Evolutionary conservation across 208 protist species (phyloP).

Genomic region (Acanthamoeba lugdunensis): DNA sequence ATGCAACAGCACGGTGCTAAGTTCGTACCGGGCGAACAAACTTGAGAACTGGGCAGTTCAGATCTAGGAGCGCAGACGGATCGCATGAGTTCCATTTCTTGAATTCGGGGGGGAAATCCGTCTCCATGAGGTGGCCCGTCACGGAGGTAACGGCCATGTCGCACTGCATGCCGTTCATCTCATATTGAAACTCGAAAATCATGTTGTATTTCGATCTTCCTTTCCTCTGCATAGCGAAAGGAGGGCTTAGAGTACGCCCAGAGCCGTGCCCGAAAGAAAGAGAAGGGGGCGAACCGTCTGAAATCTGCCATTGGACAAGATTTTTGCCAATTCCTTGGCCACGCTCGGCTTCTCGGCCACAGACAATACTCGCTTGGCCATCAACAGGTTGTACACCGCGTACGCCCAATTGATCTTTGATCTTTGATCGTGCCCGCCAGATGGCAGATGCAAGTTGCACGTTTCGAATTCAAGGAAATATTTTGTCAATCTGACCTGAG

Average conservation of each 20-base stretch:
- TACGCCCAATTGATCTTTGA: no score
- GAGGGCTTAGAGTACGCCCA: background rate
- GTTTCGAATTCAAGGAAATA: background rate
- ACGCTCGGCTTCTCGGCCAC: constrained; percentile 94
- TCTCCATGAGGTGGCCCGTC: constrained; percentile 94
- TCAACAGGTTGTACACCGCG: background rate
- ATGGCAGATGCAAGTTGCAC: background rate
- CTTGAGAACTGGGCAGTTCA: constrained; percentile 86
- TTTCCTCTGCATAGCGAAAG: constrained; percentile 71
- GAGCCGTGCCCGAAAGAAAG: background rate
- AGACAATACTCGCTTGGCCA: constrained; percentile 83
- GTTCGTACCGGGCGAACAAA: constrained; percentile 80
- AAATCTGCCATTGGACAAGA: constrained; percentile 78
- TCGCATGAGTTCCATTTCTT: constrained; percentile 91
- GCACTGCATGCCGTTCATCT: constrained; percentile 74
- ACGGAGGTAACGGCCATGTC: constrained; percentile 96
- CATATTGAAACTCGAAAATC: constrained; percentile 90
- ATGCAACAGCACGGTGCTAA: background rate
- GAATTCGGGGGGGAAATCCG: constrained; percentile 88
- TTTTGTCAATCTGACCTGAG: background rate
- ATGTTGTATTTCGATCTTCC: constrained; percentile 86
- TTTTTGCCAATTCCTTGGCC: constrained; percentile 87
- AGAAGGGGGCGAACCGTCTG: background rate
- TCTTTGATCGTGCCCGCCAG: no score
- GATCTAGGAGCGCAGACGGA: constrained; percentile 92